These are phyloP conservation scores for Backusella luteola DNA, from an alignment of 192 early-diverging fungal species.

Conservation along the genomic window DNA sequence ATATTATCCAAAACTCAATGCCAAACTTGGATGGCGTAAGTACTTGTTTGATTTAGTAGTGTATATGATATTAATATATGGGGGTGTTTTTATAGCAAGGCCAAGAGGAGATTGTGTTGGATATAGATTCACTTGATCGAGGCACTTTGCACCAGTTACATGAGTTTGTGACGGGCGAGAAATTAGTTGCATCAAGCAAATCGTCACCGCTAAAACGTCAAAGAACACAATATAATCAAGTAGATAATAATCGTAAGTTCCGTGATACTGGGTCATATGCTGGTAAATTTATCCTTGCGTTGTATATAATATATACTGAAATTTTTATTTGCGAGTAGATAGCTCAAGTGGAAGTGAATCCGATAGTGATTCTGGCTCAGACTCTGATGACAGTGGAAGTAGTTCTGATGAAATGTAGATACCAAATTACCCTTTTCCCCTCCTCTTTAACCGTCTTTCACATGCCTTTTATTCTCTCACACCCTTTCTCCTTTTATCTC, in stretches of 20 bases:
- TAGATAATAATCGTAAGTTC: conserved; percentile 48
- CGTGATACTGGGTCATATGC: not conserved
- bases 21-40: conserved; percentile 60
- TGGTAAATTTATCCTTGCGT: conserved; percentile 4
- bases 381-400: conserved; percentile 85
- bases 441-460: not conserved
- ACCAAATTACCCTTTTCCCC: not conserved
- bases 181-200: conserved; percentile 6
- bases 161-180: conserved; percentile 72
- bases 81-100: conserved; percentile 31
- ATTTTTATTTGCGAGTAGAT: conserved; percentile 32
- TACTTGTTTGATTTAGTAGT: not conserved
- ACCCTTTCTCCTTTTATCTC: not conserved
- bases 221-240: conserved; percentile 41
- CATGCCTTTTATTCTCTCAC: conserved; percentile 13
- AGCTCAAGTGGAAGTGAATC: conserved; percentile 52
- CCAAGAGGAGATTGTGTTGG: conserved; percentile 92
- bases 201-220: conserved; percentile 44
- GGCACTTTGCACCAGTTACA: conserved; percentile 82
- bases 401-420: conserved; percentile 59
- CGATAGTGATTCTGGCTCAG: conserved; percentile 63
- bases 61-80: not conserved
- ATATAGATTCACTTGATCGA: conserved; percentile 89
- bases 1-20: conserved; percentile 69
- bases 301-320: not conserved